These are phyloP conservation scores for Neonectria punicea DNA, from an alignment of 2,329 filamentous ascomycete species.

Conservation along the genomic window DNA sequence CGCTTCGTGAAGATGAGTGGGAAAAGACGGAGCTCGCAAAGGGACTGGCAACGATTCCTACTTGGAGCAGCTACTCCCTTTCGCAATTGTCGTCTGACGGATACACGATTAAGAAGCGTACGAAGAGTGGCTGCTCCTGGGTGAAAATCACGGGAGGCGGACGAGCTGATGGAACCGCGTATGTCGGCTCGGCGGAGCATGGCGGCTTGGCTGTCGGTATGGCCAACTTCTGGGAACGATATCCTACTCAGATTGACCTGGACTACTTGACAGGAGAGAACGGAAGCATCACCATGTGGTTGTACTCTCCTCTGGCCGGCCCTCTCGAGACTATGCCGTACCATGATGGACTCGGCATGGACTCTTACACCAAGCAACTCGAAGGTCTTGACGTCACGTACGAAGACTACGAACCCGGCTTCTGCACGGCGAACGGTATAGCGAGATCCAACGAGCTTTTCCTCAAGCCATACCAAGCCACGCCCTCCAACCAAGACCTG, in stretches of 20 bases:
- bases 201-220: constrained; percentile 69
- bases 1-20: constrained; percentile 19
- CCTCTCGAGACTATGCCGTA: constrained; percentile 67
- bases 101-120: constrained; percentile 68
- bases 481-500: constrained; percentile 60
- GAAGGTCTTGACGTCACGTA: constrained; percentile 71
- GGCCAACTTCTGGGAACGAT: constrained; percentile 71
- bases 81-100: constrained; percentile 68
- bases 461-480: constrained; percentile 56
- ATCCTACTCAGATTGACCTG: constrained; percentile 67
- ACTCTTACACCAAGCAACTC: constrained; percentile 66
- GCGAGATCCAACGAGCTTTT: constrained; percentile 67
- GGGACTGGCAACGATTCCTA: constrained; percentile 62
- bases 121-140: constrained; percentile 65
- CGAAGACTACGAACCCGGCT: constrained; percentile 67
- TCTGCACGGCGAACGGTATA: constrained; percentile 66
- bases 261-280: constrained; percentile 58
- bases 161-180: constrained; percentile 64
- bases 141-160: constrained; percentile 66
- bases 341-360: constrained; percentile 65
- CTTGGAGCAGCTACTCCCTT: constrained; percentile 67
- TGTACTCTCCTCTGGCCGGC: constrained; percentile 66
- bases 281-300: constrained; percentile 66
- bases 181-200: constrained; percentile 64
- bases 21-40: constrained; percentile 45